These are phyloP conservation scores for Alternaria sp. DNA, from an alignment of 2,329 filamentous ascomycete species.

Conservation along the genomic window DNA sequence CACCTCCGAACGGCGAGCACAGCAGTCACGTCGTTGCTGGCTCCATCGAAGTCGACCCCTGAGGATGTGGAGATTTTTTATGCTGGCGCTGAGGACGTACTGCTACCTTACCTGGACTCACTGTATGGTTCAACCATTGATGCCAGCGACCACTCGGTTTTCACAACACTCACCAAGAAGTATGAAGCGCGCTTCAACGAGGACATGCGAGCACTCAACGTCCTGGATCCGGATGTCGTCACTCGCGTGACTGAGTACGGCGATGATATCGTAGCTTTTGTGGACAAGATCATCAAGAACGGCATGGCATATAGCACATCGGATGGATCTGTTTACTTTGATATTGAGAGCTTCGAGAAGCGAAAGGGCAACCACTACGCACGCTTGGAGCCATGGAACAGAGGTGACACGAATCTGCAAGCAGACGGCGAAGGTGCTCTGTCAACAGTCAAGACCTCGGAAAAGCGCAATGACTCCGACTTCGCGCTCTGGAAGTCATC, in stretches of 20 bases:
- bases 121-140: constrained; percentile 63
- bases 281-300: constrained; percentile 81
- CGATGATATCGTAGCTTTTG: constrained; percentile 83
- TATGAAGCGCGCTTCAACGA: constrained; percentile 88
- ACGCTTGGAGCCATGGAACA: constrained; percentile 81
- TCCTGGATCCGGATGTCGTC: constrained; percentile 78
- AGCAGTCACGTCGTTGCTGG: constrained; percentile 59
- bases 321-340: constrained; percentile 92
- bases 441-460: constrained; percentile 58
- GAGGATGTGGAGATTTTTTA: constrained; percentile 59
- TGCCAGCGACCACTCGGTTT: constrained; percentile 73
- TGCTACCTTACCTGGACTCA: constrained; percentile 82
- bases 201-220: constrained; percentile 87
- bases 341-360: constrained; percentile 84
- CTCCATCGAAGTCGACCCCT: constrained; percentile 35
- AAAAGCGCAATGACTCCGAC: constrained; percentile 79
- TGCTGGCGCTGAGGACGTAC: constrained; percentile 67
- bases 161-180: constrained; percentile 82
- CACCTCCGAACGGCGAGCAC: constrained; percentile 70
- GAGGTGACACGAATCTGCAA: constrained; percentile 80
- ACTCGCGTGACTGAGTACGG: constrained; percentile 94
- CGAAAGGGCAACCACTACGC: constrained; percentile 81
- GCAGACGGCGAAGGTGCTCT: constrained; percentile 91
- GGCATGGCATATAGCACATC: constrained; percentile 78
- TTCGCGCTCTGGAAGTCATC: constrained; percentile 95